Conservation (phyloP, 2,329 filamentous ascomycete species). For the Fusarium vanettenii region DNA sequence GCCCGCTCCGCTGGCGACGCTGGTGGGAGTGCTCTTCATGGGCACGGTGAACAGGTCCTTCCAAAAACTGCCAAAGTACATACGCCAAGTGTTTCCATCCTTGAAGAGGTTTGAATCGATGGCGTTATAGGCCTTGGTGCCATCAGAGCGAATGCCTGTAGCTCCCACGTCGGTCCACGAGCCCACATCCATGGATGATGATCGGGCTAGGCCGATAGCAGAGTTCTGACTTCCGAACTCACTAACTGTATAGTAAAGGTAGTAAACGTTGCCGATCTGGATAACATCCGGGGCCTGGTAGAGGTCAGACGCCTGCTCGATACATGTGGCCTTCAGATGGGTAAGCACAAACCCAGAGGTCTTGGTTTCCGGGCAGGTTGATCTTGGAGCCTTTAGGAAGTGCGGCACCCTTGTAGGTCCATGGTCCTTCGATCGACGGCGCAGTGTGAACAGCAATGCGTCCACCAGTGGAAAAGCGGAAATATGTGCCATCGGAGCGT, state of each 20-base stretch:
- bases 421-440: conserved; percentile 52
- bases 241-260: conserved; percentile 76
- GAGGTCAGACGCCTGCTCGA: not conserved
- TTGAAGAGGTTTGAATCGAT: conserved; percentile 69
- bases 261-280: conserved; percentile 66
- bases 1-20: conserved; percentile 26
- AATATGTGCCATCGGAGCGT: conserved; percentile 54
- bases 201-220: conserved; percentile 67
- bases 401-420: conserved; percentile 54
- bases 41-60: conserved; percentile 69
- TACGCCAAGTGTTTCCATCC: conserved; percentile 57
- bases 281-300: conserved; percentile 24
- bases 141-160: conserved; percentile 62
- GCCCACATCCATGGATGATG: conserved; percentile 60
- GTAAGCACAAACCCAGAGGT: conserved; percentile 54
- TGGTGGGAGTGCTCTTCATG: conserved; percentile 53
- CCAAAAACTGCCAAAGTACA: conserved; percentile 79
- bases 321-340: not conserved
- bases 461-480: conserved; percentile 56
- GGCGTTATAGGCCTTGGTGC: conserved; percentile 64
- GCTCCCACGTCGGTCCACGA: conserved; percentile 70
- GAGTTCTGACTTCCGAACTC: conserved; percentile 70
- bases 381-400: conserved; percentile 53
- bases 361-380: conserved; percentile 52
- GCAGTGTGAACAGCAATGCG: conserved; percentile 54